Evolutionary conservation across 441 rosid species (phyloP), one percentile per base, ranked within the genome.

Genomic region (Euphorbia schlechtendalii): DNA sequence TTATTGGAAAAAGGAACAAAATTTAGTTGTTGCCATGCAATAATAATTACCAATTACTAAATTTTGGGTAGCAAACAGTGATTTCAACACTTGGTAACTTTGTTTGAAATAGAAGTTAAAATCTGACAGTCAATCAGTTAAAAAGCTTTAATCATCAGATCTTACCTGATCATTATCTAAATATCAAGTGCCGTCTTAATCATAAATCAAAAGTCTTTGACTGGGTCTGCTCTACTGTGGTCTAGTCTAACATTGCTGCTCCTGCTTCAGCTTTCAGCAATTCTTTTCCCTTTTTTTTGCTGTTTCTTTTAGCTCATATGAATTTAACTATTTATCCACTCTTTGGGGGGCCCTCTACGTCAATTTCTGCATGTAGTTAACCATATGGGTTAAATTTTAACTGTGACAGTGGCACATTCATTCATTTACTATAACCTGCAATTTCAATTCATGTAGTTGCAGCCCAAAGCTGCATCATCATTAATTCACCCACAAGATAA

Each of bases 141-240:
- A 25, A 38, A 60, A 41, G 52, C 52, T 60, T 59, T 60, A 40
- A 60, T 60, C 64, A 41, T 53, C 30, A 22, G 9, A 13, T 2
- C 15, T 21, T 15, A 10, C 27, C 45, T 40, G n/a, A n/a, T 20
- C 12, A 0, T 21, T 38, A 34, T 59, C 43, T 65, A 62, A 55
- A 56, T 71, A 60, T 13, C 5, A 43, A 10, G 58, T 60, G 41
- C 56, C 2, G 51, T 72, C 65, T 28, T 46, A 68, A 71, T 73
- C 68, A 65, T 48, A 27, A 41, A 72, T 27, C 28, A 20, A 49
- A 8, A 43, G 80, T 78, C 64, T 60, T 57, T 12, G 5, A 13
- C 45, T 75, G 70, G 74, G 78, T 78, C 77, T 67, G 65, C 28
- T 64, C 32, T 67, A 6, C 34, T 32, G 34, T 32, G 34, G 34